These are phyloP conservation scores for Backusella liffmaniae DNA, from an alignment of 192 early-diverging fungal genomes.

Conservation along the genomic window DNA sequence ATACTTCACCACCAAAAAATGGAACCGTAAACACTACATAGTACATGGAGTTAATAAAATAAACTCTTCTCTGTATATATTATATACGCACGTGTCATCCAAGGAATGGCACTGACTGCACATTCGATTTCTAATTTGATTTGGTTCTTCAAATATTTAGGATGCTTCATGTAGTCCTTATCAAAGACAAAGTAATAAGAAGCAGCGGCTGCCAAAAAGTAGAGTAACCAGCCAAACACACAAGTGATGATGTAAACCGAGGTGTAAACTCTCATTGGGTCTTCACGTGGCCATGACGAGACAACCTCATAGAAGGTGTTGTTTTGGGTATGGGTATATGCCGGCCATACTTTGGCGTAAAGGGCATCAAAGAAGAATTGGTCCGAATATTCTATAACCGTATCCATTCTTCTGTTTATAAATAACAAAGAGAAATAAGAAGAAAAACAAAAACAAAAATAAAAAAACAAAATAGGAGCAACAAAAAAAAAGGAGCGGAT, in stretches of 20 bases:
- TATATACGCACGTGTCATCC: constrained; percentile 54
- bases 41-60: not conserved
- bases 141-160: constrained; percentile 90
- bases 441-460: not conserved
- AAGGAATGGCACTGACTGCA: constrained; percentile 74
- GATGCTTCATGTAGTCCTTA: constrained; percentile 82
- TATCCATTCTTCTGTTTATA: constrained; percentile 52
- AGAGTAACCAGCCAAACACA: constrained; percentile 75
- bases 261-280: constrained; percentile 64
- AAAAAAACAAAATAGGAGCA: not conserved
- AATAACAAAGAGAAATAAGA: not conserved
- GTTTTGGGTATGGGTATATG: constrained; percentile 34
- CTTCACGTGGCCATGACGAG: constrained; percentile 53
- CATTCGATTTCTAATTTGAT: constrained; percentile 79
- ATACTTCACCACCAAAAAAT: constrained; percentile 88
- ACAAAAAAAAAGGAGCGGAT: not conserved
- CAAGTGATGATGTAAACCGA: constrained; percentile 65
- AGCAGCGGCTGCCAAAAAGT: constrained; percentile 70
- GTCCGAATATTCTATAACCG: constrained; percentile 61
- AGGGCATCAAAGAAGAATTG: constrained; percentile 60
- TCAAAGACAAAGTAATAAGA: constrained; percentile 90
- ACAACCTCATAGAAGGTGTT: constrained; percentile 35
- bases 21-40: constrained; percentile 73
- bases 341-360: constrained; percentile 41
- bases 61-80: no score